Conservation (phyloP, 768 basidiomycete genomes). For the Psilocybe cyanescens region DNA sequence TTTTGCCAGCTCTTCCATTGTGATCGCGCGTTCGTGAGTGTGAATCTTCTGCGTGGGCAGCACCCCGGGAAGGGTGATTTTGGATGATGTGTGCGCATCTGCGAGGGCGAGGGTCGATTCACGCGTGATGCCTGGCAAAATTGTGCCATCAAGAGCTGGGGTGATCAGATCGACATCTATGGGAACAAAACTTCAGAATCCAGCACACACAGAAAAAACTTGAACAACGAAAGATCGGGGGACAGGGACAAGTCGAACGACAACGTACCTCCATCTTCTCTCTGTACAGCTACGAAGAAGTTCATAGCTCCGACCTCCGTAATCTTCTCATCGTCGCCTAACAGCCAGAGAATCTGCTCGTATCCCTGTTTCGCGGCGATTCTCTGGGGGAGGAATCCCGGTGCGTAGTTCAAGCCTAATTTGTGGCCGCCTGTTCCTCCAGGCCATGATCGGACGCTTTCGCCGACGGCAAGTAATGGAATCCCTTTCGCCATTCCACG, state of each 20-base stretch:
- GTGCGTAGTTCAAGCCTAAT: constrained; percentile 69
- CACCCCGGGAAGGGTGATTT: constrained; percentile 46
- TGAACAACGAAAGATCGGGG: neutral
- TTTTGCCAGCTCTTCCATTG: constrained; percentile 55
- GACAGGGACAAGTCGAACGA: neutral
- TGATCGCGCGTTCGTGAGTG: constrained; percentile 62
- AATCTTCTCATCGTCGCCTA: constrained; percentile 54
- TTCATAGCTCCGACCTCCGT: constrained; percentile 83
- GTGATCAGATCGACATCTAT: constrained; percentile 78
- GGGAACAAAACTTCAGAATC: neutral
- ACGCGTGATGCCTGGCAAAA: constrained; percentile 92
- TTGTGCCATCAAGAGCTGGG: constrained; percentile 83
- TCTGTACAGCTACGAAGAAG: constrained; percentile 67
- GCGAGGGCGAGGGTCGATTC: constrained; percentile 72
- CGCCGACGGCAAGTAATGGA: constrained; percentile 43
- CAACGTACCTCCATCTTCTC: constrained; percentile 57
- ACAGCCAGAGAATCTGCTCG: constrained; percentile 79
- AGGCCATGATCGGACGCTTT: constrained; percentile 51
- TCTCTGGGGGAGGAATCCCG: constrained; percentile 66
- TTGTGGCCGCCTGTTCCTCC: constrained; percentile 82
- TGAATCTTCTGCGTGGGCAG: constrained; percentile 36
- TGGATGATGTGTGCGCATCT: constrained; percentile 57
- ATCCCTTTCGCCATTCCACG: constrained; percentile 62
- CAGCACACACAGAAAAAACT: neutral
- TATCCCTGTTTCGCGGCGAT: constrained; percentile 70